A percentile compares a stretch with the other conserved stretches of the same genome.
Conservation (phyloP, 2,329 filamentous ascomycete genomes). For the Fusarium albidum region DNA sequence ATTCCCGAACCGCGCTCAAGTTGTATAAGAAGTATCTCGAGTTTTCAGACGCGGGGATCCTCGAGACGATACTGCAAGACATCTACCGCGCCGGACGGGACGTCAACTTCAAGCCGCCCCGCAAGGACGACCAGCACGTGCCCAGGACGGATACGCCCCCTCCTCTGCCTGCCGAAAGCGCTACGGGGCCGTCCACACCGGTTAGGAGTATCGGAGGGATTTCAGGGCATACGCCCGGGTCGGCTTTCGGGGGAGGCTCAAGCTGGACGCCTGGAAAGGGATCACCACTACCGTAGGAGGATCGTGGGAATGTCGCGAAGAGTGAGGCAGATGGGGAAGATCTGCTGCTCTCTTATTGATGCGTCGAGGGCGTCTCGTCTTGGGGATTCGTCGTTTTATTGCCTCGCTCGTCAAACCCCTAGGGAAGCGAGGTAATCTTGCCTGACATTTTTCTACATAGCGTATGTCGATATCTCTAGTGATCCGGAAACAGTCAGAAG, state of each 20-base stretch:
- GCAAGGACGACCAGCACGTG: slow-evolving; percentile 54
- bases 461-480: too few species aligned
- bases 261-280: slow-evolving; percentile 58
- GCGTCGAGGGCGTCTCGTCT: background rate
- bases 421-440: too few species aligned
- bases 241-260: slow-evolving; percentile 49
- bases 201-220: slow-evolving; percentile 46
- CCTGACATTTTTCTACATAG: too few species aligned
- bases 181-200: slow-evolving; percentile 56
- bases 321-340: slow-evolving; percentile 1
- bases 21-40: slow-evolving; percentile 91
- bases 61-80: slow-evolving; percentile 85
- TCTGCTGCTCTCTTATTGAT: background rate
- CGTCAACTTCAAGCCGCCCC: slow-evolving; percentile 60
- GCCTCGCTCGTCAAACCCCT: too few species aligned
- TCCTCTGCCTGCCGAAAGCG: slow-evolving; percentile 53
- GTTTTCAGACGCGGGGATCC: slow-evolving; percentile 83
- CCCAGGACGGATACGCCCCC: slow-evolving; percentile 64
- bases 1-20: slow-evolving; percentile 88
- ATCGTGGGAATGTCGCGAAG: background rate
- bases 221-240: slow-evolving; percentile 44
- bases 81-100: slow-evolving; percentile 71
- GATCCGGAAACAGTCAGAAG: too few species aligned
- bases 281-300: slow-evolving; percentile 45
- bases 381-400: too few species aligned